phyloP scores from a whole-genome alignment of 805 yeast species.

The Hagleromyces aurorensis region DNA sequence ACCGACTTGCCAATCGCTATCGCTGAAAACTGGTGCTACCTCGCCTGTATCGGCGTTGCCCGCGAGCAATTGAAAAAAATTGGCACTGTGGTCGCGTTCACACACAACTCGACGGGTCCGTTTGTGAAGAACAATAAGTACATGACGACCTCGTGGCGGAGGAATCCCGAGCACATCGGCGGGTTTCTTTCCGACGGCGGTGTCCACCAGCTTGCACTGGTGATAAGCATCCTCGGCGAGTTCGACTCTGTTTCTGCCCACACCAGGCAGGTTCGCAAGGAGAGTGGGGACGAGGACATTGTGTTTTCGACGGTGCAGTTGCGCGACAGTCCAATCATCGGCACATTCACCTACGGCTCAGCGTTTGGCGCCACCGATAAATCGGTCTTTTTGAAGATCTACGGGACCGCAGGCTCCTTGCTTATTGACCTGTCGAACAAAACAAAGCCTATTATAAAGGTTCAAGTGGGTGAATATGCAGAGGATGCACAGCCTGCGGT shows the following conservation, averaged over 20 bases:
- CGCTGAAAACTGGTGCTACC: constrained; percentile 82
- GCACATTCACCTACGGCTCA: constrained; percentile 82
- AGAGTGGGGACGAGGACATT: constrained; percentile 77
- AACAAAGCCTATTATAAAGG: constrained; percentile 32
- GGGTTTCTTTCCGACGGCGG: constrained; percentile 94
- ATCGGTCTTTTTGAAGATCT: constrained; percentile 55
- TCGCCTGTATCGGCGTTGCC: constrained; percentile 48
- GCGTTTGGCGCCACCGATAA: constrained; percentile 79
- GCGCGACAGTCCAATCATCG: constrained; percentile 55
- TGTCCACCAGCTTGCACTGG: constrained; percentile 85
- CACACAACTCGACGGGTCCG: constrained; percentile 68
- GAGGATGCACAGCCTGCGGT: constrained; percentile 22
- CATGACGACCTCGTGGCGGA: constrained; percentile 75
- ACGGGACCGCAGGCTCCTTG: constrained; percentile 74
- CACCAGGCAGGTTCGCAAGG: constrained; percentile 67
- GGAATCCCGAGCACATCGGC: constrained; percentile 84
- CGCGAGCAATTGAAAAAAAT: constrained; percentile 56
- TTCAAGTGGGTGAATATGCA: constrained; percentile 26
- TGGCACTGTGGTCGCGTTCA: constrained; percentile 63
- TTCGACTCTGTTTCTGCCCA: constrained; percentile 65
- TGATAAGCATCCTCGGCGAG: constrained; percentile 74
- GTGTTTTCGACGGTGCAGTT: constrained; percentile 61
- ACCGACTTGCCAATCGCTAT: constrained; percentile 65
- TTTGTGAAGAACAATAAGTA: constrained; percentile 56
- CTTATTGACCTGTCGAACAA: constrained; percentile 51